Percentiles rank a stretch among this genome's conserved stretches.
phyloP scores from a whole-genome alignment of 2,329 filamentous ascomycete species.

The Pseudogymnoascus sp. region DNA sequence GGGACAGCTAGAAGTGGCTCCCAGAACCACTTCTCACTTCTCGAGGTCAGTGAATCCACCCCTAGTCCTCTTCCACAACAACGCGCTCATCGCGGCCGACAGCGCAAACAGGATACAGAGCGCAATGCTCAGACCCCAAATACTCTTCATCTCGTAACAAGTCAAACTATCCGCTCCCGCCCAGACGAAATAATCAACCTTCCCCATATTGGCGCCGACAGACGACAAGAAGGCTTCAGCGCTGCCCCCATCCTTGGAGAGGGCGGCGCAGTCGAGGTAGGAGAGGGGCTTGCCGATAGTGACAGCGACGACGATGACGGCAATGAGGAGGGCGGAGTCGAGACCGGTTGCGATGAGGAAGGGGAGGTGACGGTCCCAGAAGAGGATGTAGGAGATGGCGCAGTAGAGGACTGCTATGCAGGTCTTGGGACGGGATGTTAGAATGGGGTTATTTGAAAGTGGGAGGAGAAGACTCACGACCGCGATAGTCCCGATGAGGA shows the following conservation, averaged over 20 bases:
- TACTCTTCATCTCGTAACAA: constrained; percentile 76
- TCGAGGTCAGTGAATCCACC: constrained; percentile 35
- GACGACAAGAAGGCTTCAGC: constrained; percentile 36
- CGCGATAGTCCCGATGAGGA: constrained; percentile 68
- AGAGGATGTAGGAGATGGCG: constrained; percentile 71
- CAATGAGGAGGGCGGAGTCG: constrained; percentile 64
- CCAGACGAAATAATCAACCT: constrained; percentile 39
- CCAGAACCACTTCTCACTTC: constrained; percentile 25
- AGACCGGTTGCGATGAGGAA: constrained; percentile 58
- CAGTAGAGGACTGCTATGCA: constrained; percentile 73
- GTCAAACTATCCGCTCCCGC: constrained; percentile 48
- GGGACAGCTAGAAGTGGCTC: not conserved
- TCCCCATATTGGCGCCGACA: constrained; percentile 35
- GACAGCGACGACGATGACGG: constrained; percentile 67
- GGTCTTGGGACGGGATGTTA: constrained; percentile 42
- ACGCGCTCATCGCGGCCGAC: constrained; percentile 47
- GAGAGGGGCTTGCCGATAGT: constrained; percentile 73
- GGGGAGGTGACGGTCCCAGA: constrained; percentile 66
- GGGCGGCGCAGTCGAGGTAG: constrained; percentile 59
- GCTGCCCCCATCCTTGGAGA: constrained; percentile 31
- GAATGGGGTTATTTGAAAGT: not conserved
- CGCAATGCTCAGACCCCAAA: constrained; percentile 79
- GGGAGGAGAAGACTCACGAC: constrained; percentile 51
- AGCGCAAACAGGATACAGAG: constrained; percentile 64
- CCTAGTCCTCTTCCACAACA: constrained; percentile 42